A percentile compares a stretch with the other conserved stretches of the same genome.
Conservation (phyloP, 2,329 filamentous ascomycete species). For the Verticillium zaregamsianum region DNA sequence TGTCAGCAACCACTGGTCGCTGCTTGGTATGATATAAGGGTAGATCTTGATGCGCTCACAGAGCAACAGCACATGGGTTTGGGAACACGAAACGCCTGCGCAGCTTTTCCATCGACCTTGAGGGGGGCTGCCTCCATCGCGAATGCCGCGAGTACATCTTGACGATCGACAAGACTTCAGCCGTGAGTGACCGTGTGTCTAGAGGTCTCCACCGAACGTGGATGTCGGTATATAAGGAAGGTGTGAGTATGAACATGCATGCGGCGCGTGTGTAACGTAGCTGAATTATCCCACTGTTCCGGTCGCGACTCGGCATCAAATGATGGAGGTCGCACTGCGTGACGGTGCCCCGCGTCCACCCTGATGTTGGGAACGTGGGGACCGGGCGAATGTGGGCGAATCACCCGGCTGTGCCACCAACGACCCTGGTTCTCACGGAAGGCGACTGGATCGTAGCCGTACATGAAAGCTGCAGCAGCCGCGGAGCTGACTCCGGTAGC, state of each 20-base stretch:
- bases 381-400: background rate
- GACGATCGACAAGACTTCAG: background rate
- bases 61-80: too few relatives aligned
- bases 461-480: background rate
- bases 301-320: background rate
- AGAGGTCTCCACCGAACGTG: background rate
- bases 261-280: background rate
- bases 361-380: background rate
- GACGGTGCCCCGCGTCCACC: background rate
- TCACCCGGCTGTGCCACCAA: background rate
- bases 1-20: too few relatives aligned
- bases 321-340: background rate
- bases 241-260: background rate
- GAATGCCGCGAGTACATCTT: too few relatives aligned
- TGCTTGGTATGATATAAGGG: too few relatives aligned
- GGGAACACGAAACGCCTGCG: too few relatives aligned
- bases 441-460: background rate
- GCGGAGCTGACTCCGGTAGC: background rate
- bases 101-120: too few relatives aligned
- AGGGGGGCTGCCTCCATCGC: too few relatives aligned
- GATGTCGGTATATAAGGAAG: background rate
- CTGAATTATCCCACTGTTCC: background rate
- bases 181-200: background rate
- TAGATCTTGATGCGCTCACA: too few relatives aligned
- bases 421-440: background rate